Base-by-base conservation (phyloP, 352 stramenopile genomes). In the Pythium aquatile region DNA sequence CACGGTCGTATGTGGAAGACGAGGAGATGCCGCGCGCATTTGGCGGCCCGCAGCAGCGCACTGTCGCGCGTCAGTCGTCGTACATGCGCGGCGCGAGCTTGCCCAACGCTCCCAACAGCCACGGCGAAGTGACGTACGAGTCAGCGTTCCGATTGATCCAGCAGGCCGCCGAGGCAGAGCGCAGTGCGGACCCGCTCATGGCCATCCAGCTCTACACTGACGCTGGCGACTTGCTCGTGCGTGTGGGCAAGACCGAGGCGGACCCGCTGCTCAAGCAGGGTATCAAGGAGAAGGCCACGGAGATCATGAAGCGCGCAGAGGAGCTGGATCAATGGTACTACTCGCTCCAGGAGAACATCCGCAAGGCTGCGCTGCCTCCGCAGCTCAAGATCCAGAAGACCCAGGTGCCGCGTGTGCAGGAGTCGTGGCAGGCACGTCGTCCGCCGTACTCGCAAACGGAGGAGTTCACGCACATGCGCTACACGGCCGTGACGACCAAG, bases 291-390 rank as follows among this genome's bases (percentile, higher is more conserved):
- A 83, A 83, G 59, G 71, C 76, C 16, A 68, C 66, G 20, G 76
- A 79, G 61, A 69, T 81, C 53, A 73, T 81, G 58, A 77, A 78
- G 60, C 72, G 76, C 1, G 76, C 76, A 2, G 76, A 83, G 30
- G 71, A 84, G 46, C 69, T 84, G 8, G 68, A 79, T 40, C 37
- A 72, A 55, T 81, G 76, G 76, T 81, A 74, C 56, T 78, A 78
- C 47, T 72, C 71, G 14, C 65, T 77, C 28, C 73, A 78, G 56
- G 76, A 83, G 55, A 72, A 69, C 44, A 56, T 72, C 11, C 73
- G 73, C 46, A 69, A 72, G 47, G 71, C 65, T 17, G 61, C 68
- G 26, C 39, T 79, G 53, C 76, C 76, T 5, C 76, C 73, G 2
- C 63, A 74, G 53, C 58, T 75, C 14, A 60, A 70, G 47, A 79